Evolutionary conservation across 2,329 filamentous ascomycete genomes (phyloP).

Genomic region (Colletotrichum musicola): DNA sequence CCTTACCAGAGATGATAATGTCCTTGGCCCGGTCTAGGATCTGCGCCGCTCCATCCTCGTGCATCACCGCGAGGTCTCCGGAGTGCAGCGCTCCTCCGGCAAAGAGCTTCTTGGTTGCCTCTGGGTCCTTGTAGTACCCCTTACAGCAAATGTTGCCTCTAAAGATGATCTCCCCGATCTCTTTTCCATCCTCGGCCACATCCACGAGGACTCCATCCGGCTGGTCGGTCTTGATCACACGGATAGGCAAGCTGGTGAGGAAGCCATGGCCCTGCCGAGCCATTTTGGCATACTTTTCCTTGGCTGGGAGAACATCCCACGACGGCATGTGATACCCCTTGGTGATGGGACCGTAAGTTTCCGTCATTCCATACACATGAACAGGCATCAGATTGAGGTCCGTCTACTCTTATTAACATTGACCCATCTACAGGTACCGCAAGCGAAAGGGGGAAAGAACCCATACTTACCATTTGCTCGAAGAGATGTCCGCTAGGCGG

Average conservation of each 20-base stretch:
- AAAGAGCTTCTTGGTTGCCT: slow-evolving; percentile 88
- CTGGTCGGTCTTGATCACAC: slow-evolving; percentile 84
- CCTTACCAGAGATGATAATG: slow-evolving; percentile 92
- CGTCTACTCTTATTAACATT: slow-evolving; percentile 45
- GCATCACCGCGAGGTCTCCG: slow-evolving; percentile 93
- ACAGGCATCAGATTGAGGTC: slow-evolving; percentile 87
- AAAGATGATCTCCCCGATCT: slow-evolving; percentile 89
- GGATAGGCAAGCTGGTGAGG: slow-evolving; percentile 82
- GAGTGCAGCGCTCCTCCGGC: slow-evolving; percentile 88
- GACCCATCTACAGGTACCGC: not conserved
- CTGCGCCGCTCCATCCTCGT: slow-evolving; percentile 85
- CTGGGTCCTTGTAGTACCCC: slow-evolving; percentile 91
- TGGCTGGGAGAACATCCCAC: slow-evolving; percentile 80
- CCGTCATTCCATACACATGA: slow-evolving; percentile 89
- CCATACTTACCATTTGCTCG: slow-evolving; percentile 80
- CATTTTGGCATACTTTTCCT: slow-evolving; percentile 90
- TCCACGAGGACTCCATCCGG: slow-evolving; percentile 76
- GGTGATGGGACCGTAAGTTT: slow-evolving; percentile 96
- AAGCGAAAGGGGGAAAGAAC: slow-evolving; percentile 2
- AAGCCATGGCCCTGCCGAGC: slow-evolving; percentile 95
- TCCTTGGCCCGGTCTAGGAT: slow-evolving; percentile 96
- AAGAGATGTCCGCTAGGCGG: slow-evolving; percentile 93
- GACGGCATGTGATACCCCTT: slow-evolving; percentile 89
- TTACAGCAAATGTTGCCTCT: slow-evolving; percentile 91
- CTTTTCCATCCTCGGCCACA: slow-evolving; percentile 76